Percentiles rank a stretch among this genome's conserved stretches.
phyloP scores from a whole-genome alignment of 2,329 filamentous ascomycete species.

The Arthrobotrys sinensis region DNA sequence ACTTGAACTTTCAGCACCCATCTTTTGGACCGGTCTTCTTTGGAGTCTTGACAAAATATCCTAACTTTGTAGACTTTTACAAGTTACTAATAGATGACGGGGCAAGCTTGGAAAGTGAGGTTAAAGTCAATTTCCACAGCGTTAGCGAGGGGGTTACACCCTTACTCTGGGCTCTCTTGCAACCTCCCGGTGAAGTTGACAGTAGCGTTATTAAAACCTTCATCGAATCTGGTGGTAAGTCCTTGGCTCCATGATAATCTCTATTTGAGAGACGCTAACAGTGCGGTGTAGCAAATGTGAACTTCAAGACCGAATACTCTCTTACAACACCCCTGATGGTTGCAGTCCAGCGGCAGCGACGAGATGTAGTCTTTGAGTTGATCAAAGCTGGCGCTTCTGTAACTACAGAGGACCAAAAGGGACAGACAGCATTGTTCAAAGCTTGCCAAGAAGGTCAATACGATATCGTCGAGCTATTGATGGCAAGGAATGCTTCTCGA shows the following conservation, averaged over 20 bases:
- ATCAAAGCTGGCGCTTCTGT: constrained; percentile 55
- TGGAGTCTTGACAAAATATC: constrained; percentile 52
- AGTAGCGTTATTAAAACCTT: constrained; percentile 43
- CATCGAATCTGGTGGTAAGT: constrained; percentile 54
- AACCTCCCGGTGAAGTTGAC: constrained; percentile 27
- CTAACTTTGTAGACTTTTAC: constrained; percentile 49
- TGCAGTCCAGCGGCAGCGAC: constrained; percentile 44
- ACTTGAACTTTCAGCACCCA: constrained; percentile 58
- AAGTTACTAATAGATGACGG: constrained; percentile 36
- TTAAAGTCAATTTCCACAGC: constrained; percentile 50
- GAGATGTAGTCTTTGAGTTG: constrained; percentile 57
- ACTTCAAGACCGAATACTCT: constrained; percentile 57
- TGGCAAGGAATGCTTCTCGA: constrained; percentile 41
- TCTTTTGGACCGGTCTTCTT: constrained; percentile 51
- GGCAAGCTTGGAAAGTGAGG: constrained; percentile 40
- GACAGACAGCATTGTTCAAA: constrained; percentile 52
- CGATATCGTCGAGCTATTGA: constrained; percentile 50
- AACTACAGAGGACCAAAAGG: constrained; percentile 54
- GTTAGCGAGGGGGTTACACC: constrained; percentile 55
- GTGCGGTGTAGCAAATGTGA: constrained; percentile 43
- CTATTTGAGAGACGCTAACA: not conserved
- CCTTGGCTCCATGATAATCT: not conserved
- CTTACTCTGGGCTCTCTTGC: constrained; percentile 50
- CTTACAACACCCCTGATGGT: constrained; percentile 55
- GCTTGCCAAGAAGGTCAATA: constrained; percentile 48